These are phyloP conservation scores for Balansia obtecta DNA, from an alignment of 2,329 filamentous ascomycete species.

Conservation along the genomic window DNA sequence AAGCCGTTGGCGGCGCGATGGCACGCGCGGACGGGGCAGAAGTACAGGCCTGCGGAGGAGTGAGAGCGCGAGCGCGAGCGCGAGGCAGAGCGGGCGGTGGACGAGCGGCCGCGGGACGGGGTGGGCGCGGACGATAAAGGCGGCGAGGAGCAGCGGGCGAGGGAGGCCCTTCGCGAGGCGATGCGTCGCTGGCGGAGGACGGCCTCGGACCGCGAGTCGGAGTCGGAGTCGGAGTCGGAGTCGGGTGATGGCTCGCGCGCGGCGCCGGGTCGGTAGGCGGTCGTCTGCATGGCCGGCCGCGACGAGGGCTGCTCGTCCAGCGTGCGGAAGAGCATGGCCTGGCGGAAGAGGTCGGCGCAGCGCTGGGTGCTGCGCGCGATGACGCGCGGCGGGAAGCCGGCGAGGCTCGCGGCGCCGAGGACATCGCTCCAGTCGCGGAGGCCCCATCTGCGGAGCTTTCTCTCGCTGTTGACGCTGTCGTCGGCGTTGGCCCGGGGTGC, in stretches of 20 bases:
- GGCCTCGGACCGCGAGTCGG: slow-evolving; percentile 10
- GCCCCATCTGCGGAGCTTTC: slow-evolving; percentile 23
- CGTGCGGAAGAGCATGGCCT: slow-evolving; percentile 53
- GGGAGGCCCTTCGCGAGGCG: slow-evolving; percentile 11
- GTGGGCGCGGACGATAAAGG: not conserved
- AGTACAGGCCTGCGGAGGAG: slow-evolving; percentile 21
- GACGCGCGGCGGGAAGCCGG: slow-evolving; percentile 53
- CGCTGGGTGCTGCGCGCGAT: slow-evolving; percentile 59
- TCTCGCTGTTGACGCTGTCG: slow-evolving; percentile 8
- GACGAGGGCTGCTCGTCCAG: slow-evolving; percentile 27
- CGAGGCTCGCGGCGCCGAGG: slow-evolving; percentile 62
- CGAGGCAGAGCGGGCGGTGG: not conserved
- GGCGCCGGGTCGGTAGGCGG: slow-evolving; percentile 18
- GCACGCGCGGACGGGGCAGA: slow-evolving; percentile 26
- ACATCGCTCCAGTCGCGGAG: slow-evolving; percentile 78
- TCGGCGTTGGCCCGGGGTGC: no score
- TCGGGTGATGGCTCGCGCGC: slow-evolving; percentile 8
- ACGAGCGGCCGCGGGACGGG: slow-evolving; percentile 1
- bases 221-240: slow-evolving; percentile 1
- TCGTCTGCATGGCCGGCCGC: slow-evolving; percentile 13
- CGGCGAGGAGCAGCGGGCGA: slow-evolving; percentile 3
- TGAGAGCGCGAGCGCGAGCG: not conserved
- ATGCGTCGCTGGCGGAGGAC: slow-evolving; percentile 17
- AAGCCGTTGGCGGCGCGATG: slow-evolving; percentile 25
- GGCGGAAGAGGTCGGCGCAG: slow-evolving; percentile 63